Percentiles rank a stretch among this genome's conserved stretches.
These are phyloP conservation scores for Backusella psychrophila DNA, from an alignment of 192 early-diverging fungal species.

Conservation along the genomic window DNA sequence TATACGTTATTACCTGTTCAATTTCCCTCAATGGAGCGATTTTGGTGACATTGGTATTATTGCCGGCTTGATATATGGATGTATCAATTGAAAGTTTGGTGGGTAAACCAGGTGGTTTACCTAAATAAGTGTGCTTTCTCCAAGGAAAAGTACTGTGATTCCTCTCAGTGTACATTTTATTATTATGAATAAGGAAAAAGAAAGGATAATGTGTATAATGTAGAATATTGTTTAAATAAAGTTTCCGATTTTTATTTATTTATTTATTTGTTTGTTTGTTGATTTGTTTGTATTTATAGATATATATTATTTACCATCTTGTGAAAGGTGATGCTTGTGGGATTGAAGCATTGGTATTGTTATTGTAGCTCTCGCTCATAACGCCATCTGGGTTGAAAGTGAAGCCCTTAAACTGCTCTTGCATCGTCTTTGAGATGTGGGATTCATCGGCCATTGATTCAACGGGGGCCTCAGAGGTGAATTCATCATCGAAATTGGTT, in stretches of 20 bases:
- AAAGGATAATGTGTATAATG: background rate
- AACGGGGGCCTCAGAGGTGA: constrained; percentile 85
- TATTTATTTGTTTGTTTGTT: background rate
- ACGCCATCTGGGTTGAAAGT: constrained; percentile 80
- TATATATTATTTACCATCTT: constrained; percentile 4
- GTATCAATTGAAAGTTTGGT: background rate
- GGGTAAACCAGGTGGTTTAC: constrained; percentile 4
- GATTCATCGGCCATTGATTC: constrained; percentile 82
- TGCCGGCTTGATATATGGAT: background rate
- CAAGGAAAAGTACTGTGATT: background rate
- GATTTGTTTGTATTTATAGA: background rate
- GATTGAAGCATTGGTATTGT: background rate
- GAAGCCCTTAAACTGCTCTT: constrained; percentile 93
- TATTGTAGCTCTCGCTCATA: constrained; percentile 45
- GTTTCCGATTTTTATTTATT: background rate
- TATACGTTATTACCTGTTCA: constrained; percentile 6
- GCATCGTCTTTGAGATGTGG: constrained; percentile 83
- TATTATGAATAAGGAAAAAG: background rate
- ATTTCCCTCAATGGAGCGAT: constrained; percentile 7
- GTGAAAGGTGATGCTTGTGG: constrained; percentile 3
- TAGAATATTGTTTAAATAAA: background rate
- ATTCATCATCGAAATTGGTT: constrained; percentile 97
- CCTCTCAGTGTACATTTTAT: background rate
- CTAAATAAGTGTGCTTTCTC: background rate
- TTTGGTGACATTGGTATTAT: background rate